Conservation (phyloP, 2,329 filamentous ascomycete genomes). For the Diaporthe australafricana region DNA sequence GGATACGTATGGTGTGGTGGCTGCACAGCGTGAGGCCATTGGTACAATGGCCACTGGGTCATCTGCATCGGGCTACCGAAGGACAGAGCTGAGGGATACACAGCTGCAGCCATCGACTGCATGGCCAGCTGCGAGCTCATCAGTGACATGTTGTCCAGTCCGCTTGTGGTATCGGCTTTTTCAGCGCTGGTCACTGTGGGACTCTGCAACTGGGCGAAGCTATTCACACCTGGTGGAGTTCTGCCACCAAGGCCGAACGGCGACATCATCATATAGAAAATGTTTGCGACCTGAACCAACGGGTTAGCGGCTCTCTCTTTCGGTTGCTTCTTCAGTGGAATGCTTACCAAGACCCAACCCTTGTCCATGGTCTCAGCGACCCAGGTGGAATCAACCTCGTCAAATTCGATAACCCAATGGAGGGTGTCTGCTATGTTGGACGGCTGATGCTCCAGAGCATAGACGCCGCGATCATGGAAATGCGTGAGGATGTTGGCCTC, state of each 20-base stretch:
- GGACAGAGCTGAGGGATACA: background rate
- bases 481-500: constrained; percentile 29
- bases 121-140: constrained; percentile 4
- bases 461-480: constrained; percentile 35
- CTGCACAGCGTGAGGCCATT: constrained; percentile 10
- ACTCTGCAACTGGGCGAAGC: constrained; percentile 20
- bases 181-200: background rate
- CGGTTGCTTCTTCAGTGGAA: background rate
- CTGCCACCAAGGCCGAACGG: constrained; percentile 25
- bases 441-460: constrained; percentile 33
- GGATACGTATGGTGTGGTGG: constrained; percentile 17
- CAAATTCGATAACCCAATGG: constrained; percentile 35
- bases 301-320: background rate
- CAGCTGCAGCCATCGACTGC: constrained; percentile 10
- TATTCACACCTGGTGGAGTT: background rate
- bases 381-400: constrained; percentile 29
- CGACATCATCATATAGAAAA: constrained; percentile 30
- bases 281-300: constrained; percentile 14
- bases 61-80: constrained; percentile 3
- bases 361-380: background rate
- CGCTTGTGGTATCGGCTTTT: background rate
- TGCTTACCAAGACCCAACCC: constrained; percentile 33
- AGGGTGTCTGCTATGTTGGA: constrained; percentile 19
- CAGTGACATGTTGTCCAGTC: constrained; percentile 24
- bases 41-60: constrained; percentile 29